phyloP scores from a whole-genome alignment of 352 stramenopile genomes.

The Phytophthora quininea region DNA sequence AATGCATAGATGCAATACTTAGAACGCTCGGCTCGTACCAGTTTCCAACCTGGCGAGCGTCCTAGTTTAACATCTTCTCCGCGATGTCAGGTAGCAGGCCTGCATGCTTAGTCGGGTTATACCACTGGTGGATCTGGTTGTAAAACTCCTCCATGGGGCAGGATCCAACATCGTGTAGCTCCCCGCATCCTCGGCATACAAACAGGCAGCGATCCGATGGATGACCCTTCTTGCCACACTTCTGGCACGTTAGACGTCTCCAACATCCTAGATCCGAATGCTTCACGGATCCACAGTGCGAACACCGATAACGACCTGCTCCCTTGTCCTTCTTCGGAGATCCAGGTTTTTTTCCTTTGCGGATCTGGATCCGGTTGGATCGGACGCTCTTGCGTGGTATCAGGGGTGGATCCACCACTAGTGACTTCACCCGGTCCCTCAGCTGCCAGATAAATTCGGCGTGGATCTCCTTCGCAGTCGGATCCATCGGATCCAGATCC shows the following conservation, averaged over 20 bases:
- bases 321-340: too few relatives aligned
- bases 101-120: background rate
- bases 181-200: background rate
- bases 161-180: background rate
- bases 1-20: slow-evolving; percentile 6
- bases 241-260: background rate
- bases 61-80: slow-evolving; percentile 13
- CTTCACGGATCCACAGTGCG: background rate
- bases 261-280: background rate
- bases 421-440: too few relatives aligned
- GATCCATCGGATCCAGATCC: too few relatives aligned
- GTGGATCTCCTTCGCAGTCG: too few relatives aligned
- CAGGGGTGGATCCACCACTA: too few relatives aligned
- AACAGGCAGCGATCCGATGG: background rate
- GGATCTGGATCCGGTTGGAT: too few relatives aligned
- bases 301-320: background rate
- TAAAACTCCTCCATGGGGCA: background rate
- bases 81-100: background rate
- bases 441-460: too few relatives aligned
- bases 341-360: too few relatives aligned
- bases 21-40: slow-evolving; percentile 5
- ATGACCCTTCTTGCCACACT: background rate
- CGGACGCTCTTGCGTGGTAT: too few relatives aligned
- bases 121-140: background rate
- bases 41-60: slow-evolving; percentile 2